phyloP scores from a whole-genome alignment of 148 eudicot species.

The Rhododendron vialii region DNA sequence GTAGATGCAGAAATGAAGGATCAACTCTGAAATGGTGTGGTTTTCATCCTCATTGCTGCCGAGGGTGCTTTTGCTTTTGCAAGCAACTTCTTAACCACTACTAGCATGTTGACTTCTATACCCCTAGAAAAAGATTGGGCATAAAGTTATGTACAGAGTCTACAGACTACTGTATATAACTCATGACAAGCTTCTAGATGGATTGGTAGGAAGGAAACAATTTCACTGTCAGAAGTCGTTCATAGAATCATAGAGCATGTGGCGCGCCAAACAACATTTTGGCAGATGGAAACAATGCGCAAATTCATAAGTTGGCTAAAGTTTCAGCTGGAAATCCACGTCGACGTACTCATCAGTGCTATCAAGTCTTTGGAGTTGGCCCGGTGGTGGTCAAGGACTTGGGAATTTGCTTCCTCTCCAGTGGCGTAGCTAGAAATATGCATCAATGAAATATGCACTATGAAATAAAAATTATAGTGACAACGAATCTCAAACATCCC shows the following conservation, averaged over 20 bases:
- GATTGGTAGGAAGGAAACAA: neutral
- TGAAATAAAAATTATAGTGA: too few relatives aligned
- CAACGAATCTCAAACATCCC: too few relatives aligned
- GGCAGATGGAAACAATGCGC: neutral
- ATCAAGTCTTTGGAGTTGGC: too few relatives aligned
- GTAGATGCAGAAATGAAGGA: neutral
- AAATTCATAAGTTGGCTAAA: too few relatives aligned
- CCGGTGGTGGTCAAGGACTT: too few relatives aligned
- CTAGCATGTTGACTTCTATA: neutral
- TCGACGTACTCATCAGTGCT: too few relatives aligned
- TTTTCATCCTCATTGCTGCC: neutral
- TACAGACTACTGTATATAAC: neutral
- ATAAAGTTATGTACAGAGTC: neutral
- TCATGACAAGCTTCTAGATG: neutral
- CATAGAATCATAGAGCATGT: neutral
- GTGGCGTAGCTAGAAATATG: too few relatives aligned
- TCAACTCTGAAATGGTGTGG: neutral
- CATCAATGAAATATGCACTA: too few relatives aligned
- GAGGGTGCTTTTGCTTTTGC: neutral
- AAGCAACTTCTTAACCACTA: neutral
- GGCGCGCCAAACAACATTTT: neutral
- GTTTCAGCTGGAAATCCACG: too few relatives aligned
- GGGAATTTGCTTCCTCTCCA: too few relatives aligned
- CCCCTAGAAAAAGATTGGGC: neutral
- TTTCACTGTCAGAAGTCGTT: conserved; percentile 15